phyloP scores from a whole-genome alignment of 1,139 yeast genomes.

The Ogataea hybrid region DNA sequence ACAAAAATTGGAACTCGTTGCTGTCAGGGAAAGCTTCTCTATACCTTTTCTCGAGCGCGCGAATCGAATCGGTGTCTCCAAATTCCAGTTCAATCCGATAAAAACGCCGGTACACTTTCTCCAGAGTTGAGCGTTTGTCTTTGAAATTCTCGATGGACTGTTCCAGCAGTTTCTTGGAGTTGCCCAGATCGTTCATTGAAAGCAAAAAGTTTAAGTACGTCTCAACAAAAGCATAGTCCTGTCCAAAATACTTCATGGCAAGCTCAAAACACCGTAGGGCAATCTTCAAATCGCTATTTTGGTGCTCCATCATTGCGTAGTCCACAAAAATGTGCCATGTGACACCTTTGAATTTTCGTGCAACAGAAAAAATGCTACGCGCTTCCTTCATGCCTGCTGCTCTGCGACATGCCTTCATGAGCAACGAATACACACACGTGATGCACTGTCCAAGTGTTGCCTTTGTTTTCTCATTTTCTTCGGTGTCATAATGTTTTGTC shows the following conservation, averaged over 20 bases:
- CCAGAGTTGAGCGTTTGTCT: conserved; percentile 37
- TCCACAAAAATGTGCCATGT: conserved; percentile 80
- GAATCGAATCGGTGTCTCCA: conserved; percentile 68
- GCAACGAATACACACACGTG: conserved; percentile 52
- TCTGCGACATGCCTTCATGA: conserved; percentile 62
- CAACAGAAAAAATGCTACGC: conserved; percentile 61
- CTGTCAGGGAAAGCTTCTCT: conserved; percentile 65
- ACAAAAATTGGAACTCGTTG: conserved; percentile 22
- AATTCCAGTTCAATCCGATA: conserved; percentile 46
- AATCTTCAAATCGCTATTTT: conserved; percentile 57
- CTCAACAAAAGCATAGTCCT: conserved; percentile 60
- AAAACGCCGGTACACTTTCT: conserved; percentile 47
- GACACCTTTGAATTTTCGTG: conserved; percentile 49
- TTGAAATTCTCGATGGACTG: conserved; percentile 47
- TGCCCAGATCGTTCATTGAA: conserved; percentile 70
- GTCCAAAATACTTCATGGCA: conserved; percentile 58
- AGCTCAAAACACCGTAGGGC: conserved; percentile 79
- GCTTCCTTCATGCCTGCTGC: conserved; percentile 70
- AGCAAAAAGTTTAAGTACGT: conserved; percentile 75
- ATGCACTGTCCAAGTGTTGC: conserved; percentile 34
- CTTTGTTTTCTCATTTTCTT: conserved; percentile 12
- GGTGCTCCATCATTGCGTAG: conserved; percentile 80
- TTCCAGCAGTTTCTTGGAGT: conserved; percentile 82
- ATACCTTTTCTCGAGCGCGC: conserved; percentile 65
- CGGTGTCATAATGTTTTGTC: conserved; percentile 34